A percentile compares a stretch with the other conserved stretches of the same genome.
These are phyloP conservation scores for Canavalia ensiformis DNA, from an alignment of 306 rosid species.

Conservation along the genomic window DNA sequence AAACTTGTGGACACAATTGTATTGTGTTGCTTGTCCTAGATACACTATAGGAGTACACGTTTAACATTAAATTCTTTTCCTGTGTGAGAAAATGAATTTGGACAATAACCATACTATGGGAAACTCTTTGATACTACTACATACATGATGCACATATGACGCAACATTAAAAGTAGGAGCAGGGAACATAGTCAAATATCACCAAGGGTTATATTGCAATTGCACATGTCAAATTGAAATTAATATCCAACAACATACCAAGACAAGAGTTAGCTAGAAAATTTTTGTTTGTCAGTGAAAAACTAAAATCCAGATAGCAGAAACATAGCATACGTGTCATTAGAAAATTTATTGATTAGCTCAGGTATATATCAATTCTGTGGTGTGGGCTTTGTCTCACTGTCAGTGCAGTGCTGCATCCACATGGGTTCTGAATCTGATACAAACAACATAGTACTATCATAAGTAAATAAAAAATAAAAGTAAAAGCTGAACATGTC, in stretches of 20 bases:
- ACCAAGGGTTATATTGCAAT: background rate
- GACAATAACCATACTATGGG: background rate
- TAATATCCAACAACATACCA: background rate
- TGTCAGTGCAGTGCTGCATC: background rate
- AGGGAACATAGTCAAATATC: constrained; percentile 1
- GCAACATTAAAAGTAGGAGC: background rate
- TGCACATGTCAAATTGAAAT: background rate
- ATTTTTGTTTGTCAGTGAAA: constrained; percentile 2
- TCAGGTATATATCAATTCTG: background rate
- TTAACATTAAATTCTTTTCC: background rate
- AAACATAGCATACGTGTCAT: background rate
- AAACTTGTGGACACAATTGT: too few species aligned
- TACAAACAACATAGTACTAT: constrained; percentile 22
- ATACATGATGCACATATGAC: background rate
- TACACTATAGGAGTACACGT: background rate
- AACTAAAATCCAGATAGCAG: background rate
- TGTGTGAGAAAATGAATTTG: constrained; percentile 40
- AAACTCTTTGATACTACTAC: background rate
- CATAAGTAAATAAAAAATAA: background rate
- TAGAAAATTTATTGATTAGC: background rate
- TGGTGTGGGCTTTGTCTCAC: constrained; percentile 1
- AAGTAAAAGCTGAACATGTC: background rate
- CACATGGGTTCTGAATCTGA: constrained; percentile 33
- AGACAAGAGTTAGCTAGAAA: background rate
- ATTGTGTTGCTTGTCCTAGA: too few species aligned